Evolutionary conservation across 257 asterid species (phyloP), one percentile per base, ranked within the genome.

Genomic region (Cinchona pubescens): DNA sequence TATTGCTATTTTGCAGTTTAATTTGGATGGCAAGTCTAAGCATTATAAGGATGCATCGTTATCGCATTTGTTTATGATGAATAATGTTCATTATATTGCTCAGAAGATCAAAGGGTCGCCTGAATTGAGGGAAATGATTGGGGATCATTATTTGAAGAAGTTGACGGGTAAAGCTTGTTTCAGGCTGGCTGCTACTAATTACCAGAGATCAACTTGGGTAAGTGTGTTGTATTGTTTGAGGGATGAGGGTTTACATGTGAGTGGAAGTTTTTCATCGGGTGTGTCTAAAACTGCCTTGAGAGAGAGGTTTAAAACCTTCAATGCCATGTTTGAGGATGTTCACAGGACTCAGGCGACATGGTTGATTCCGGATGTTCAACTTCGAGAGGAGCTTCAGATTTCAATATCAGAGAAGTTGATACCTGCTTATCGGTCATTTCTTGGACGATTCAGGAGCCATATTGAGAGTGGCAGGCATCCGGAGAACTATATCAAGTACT

Each of bases 391-490:
- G 86, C 92, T 93, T 25, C 83, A 96, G 61, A 91, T 93, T 74
- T 91, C 98, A 76, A 82, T 93, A 68, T 87, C 94, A 0, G 94
- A 91, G 80, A 80, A 72, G 84, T 73, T 93, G 78, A 80, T 93
- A 75, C 97, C 98, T 2, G 97, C 97, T 23, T 93, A 93, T 75
- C 81, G 96, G 58, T 91, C 97, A 2, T 93, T 93, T 81, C 94
- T 91, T 43, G 97, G 96, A 68, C 87, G 96, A 72, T 91, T 83
- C 82, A 91, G 96, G 86, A 87, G 87, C 74, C 96, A 91, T 76
- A 90, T 93, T 18, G 98, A 93, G 87, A 91, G 94, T 64, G 97
- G 96, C 75, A 88, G 87, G 82, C 97, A 93, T 80, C 97, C 96
- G 0, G 98, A 93, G 86, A 91, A 91, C 75, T 93, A 91, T 83